Evolutionary conservation across 2,329 filamentous ascomycete species (phyloP), one percentile per base, ranked within the genome.

Genomic region (Diaporthe citriasiana): DNA sequence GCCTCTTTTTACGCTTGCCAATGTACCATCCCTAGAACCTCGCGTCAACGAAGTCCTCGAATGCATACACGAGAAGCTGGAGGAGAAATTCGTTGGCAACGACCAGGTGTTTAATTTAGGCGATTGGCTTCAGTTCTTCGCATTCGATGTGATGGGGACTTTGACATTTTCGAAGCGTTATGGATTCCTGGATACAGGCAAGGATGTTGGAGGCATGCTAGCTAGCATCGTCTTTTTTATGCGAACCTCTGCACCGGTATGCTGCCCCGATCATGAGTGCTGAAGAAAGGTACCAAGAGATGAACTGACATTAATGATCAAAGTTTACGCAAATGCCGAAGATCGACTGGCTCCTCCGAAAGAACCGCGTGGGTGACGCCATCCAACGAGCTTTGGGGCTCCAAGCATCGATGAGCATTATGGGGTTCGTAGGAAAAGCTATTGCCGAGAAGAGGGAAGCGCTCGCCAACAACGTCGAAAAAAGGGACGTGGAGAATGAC

Each of bases 61-160:
- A 4, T 73, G 66, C 27, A 38, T 80, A 9, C 40, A 50, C 1
- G 51, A 76, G 15, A 59, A 80, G 63, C 53, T 80, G 0, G 77
- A 82, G 56, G 17, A 73, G 19, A 74, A 59, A 12, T 73, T 73
- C 22, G 66, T 50, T 4, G 57, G 51, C 35, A 53, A 66, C 4
- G 80, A 56, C 25, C 47, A 65, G 27, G 56, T 55, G 12, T 40
- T 73, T 13, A 66, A 73, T 47, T 66, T 82, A 4, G 79, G 71
- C 0, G 40, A 78, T 4, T 83, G 80, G 78, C 57, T 82, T 45
- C 79, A 83, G 56, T 80, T 73, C 38, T 83, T 81, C 71, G 79
- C 82, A 2, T 83, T 81, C 45, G 82, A 83, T 57, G 79, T 81
- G 0, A 81, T 83, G 71, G 71, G 71, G 0, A 78, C 76, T 4